Evolutionary conservation across 73 alveolate genomes (phyloP).

Genomic region (Paraurostyla sp.): DNA sequence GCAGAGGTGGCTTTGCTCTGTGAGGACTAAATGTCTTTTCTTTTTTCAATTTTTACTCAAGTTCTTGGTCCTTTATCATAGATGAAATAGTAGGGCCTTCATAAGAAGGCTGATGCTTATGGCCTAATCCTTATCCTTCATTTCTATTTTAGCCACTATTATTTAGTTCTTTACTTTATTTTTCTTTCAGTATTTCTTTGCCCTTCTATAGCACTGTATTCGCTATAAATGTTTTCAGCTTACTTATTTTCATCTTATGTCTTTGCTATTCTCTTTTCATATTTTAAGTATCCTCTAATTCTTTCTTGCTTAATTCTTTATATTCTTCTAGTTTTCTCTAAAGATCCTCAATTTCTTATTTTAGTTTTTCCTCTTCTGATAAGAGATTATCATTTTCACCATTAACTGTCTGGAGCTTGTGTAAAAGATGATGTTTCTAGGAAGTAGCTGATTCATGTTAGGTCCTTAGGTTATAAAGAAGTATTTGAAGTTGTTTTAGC

Average conservation of each 20-base stretch:
- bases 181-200: slow-evolving; percentile 20
- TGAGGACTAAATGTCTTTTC: slow-evolving; percentile 37
- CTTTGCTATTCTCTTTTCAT: slow-evolving; percentile 23
- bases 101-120: background rate
- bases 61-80: background rate
- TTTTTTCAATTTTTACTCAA: background rate
- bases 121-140: background rate
- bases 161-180: background rate
- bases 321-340: background rate
- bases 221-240: slow-evolving; percentile 21
- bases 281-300: slow-evolving; percentile 17
- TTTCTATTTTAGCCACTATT: background rate
- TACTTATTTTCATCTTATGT: background rate
- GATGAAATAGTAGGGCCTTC: slow-evolving; percentile 22
- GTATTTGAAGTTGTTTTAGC: background rate
- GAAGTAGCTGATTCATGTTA: background rate
- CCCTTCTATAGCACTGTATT: slow-evolving; percentile 37
- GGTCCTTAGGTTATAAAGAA: background rate
- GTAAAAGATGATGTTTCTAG: background rate
- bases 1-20: slow-evolving; percentile 24
- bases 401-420: background rate
- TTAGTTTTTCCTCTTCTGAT: slow-evolving; percentile 49
- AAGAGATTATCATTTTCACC: background rate
- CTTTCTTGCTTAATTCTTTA: background rate
- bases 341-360: background rate